phyloP scores from a whole-genome alignment of 2,329 filamentous ascomycete species.

The Dactylellina leptospora region DNA sequence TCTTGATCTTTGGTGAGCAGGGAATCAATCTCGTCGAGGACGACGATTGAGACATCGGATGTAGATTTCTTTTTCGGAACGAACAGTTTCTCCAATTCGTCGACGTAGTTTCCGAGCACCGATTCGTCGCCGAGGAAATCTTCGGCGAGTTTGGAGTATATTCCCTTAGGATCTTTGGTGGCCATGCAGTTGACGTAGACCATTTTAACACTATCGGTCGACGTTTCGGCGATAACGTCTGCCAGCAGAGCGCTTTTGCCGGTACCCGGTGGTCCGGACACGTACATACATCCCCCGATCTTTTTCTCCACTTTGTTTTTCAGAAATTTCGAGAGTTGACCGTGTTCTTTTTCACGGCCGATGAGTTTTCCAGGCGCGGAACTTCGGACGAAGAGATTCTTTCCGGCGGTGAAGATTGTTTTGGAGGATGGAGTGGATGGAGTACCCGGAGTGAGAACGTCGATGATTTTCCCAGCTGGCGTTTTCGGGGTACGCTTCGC shows the following conservation, averaged over 20 bases:
- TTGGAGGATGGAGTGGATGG: constrained; percentile 53
- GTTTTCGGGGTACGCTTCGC: constrained; percentile 54
- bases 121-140: constrained; percentile 64
- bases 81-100: constrained; percentile 76
- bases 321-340: constrained; percentile 54
- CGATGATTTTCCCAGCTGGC: constrained; percentile 53
- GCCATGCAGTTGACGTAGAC: constrained; percentile 97
- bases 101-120: constrained; percentile 57
- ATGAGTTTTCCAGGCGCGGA: constrained; percentile 77
- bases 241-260: constrained; percentile 95
- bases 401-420: constrained; percentile 87
- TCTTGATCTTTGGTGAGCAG: constrained; percentile 88
- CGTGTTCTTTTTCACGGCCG: constrained; percentile 73
- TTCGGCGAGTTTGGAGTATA: constrained; percentile 81
- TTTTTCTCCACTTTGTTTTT: constrained; percentile 49
- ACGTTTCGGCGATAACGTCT: constrained; percentile 74
- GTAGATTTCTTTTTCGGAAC: constrained; percentile 66
- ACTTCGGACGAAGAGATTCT: constrained; percentile 85
- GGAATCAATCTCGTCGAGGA: constrained; percentile 94
- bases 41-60: constrained; percentile 75
- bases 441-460: constrained; percentile 43
- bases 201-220: constrained; percentile 62
- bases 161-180: constrained; percentile 84
- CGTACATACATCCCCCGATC: constrained; percentile 79
- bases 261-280: constrained; percentile 93